Base-by-base conservation (phyloP, 148 eudicot genomes). In the Camellia sinensis region DNA sequence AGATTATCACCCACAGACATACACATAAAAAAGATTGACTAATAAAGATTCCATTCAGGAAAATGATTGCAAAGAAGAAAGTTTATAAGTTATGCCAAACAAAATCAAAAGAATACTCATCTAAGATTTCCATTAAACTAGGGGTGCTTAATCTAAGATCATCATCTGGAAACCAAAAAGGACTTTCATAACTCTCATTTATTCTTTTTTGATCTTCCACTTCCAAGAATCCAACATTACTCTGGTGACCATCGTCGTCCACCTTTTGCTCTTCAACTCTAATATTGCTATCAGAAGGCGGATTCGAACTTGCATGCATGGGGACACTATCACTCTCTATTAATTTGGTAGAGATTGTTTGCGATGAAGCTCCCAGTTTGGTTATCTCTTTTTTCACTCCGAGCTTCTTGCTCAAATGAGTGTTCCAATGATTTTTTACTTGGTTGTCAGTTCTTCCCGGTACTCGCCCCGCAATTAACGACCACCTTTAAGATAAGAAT, bases 361-460 rank as follows among this genome's bases (percentile, higher is more conserved):
- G 21, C 0, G 68, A 75, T 9, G 68, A 45, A 61, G 68, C 67
- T 44, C 22, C 44, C 12, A 44, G 13, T 43, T 61, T 61, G 18
- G 44, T 44, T 61, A 50, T 75, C 41, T 11, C 40, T n/a, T 75
- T 44, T 1, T 75, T 75, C 0, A 75, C 2, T 6, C 67, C 67
- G 54, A 60, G 53, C 78, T 61, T 75, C 41, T 75, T 75, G 54
- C 78, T 75, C 78, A 75, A 75, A 75, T 74, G 64, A 74, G 77
- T 53, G 77, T 74, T 74, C 77, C 64, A 74, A 1, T 75, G 78
- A 52, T 74, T 74, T 46, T 75, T 75, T 11, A 75, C 67, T 61
- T 75, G 78, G 54, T 75, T 75, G 41, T 75, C 78, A 0, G 68
- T 75, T 7, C 78, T 15, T n/a, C 78, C 68, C 0, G 78, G 78